Percentiles rank a stretch among this genome's conserved stretches.
Evolutionary conservation across 1,284 basidiomycete genomes (phyloP).

Genomic region (Schizopora paradoxa): DNA sequence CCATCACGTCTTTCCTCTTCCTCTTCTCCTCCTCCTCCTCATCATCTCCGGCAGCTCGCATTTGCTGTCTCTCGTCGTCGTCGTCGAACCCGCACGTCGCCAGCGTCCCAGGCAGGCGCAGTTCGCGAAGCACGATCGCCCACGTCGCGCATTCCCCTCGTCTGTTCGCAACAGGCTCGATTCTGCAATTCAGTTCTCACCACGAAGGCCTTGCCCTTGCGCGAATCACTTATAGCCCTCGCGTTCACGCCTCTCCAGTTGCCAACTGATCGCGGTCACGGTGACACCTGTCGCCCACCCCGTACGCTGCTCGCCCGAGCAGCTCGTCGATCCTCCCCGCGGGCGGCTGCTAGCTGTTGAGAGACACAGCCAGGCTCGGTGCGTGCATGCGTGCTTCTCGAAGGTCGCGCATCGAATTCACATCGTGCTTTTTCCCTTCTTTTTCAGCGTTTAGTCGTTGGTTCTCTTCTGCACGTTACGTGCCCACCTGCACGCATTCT

Average conservation of each 20-base stretch:
- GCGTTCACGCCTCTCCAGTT: too few relatives aligned
- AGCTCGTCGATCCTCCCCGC: too few relatives aligned
- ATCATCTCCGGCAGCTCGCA: background rate
- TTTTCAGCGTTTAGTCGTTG: background rate
- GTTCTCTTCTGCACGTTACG: background rate
- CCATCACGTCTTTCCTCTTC: too few relatives aligned
- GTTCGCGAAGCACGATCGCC: background rate
- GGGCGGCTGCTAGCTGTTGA: too few relatives aligned
- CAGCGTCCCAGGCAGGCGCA: background rate
- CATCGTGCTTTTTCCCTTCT: background rate
- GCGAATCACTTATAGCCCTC: too few relatives aligned
- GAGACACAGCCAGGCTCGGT: too few relatives aligned
- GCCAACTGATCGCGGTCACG: too few relatives aligned
- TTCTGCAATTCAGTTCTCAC: background rate
- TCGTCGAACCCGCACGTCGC: background rate
- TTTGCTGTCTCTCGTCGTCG: background rate
- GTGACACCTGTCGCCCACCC: too few relatives aligned
- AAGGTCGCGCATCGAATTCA: background rate
- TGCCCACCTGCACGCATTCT: background rate
- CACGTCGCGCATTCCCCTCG: background rate
- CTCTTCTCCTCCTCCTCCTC: background rate
- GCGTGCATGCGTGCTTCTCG: too few relatives aligned
- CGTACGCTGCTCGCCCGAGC: too few relatives aligned
- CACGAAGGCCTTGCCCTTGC: background rate
- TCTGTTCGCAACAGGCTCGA: background rate